phyloP scores from a whole-genome alignment of 1,139 yeast species.

The Suhomyces bribrorum region DNA sequence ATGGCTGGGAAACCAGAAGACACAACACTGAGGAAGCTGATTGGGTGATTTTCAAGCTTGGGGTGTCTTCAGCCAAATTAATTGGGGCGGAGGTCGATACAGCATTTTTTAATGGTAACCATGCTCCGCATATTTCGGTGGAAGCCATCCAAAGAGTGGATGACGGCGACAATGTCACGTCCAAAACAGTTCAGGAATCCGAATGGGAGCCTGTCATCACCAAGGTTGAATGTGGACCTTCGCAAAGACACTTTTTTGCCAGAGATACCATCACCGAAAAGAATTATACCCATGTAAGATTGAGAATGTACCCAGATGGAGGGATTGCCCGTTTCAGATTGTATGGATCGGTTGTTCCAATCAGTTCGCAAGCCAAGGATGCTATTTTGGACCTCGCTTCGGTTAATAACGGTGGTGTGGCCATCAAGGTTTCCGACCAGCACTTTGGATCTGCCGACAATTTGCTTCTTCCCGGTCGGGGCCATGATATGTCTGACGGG shows the following conservation, averaged over 20 bases:
- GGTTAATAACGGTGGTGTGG: conserved; percentile 87
- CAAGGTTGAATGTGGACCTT: conserved; percentile 81
- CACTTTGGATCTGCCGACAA: conserved; percentile 93
- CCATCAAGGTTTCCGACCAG: conserved; percentile 79
- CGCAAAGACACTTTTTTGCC: conserved; percentile 78
- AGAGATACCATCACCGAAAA: conserved; percentile 58
- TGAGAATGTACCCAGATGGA: conserved; percentile 95
- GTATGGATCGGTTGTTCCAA: conserved; percentile 78
- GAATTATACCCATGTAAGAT: conserved; percentile 74
- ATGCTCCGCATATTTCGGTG: conserved; percentile 86
- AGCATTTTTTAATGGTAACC: conserved; percentile 90
- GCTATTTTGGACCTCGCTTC: conserved; percentile 72
- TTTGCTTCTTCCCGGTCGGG: conserved; percentile 87
- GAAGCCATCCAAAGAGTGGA: conserved; percentile 54
- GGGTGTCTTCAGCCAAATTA: conserved; percentile 78
- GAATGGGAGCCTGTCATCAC: conserved; percentile 73
- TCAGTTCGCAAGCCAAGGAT: conserved; percentile 48
- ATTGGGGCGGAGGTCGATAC: conserved; percentile 90
- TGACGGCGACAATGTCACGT: conserved; percentile 29
- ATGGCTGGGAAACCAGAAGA: conserved; percentile 97
- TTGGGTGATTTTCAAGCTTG: conserved; percentile 80
- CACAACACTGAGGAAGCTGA: conserved; percentile 84
- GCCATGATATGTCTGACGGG: conserved; percentile 95
- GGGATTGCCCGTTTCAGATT: conserved; percentile 93
- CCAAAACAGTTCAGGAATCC: conserved; percentile 25